Evolutionary conservation across 2,329 filamentous ascomycete species (phyloP).

Genomic region (Bipolaris bicolor): DNA sequence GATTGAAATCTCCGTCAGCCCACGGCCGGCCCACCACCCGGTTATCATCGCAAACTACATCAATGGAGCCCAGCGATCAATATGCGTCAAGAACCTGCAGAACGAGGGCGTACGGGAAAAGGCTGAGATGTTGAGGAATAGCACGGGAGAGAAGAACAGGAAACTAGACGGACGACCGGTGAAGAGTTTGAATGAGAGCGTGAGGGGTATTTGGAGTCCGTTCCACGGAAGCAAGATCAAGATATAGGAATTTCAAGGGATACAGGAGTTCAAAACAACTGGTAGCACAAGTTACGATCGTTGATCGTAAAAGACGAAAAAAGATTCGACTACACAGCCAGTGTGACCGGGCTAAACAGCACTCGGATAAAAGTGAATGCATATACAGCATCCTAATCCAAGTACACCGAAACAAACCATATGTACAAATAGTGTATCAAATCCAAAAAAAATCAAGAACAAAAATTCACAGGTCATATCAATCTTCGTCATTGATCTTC

Average conservation of each 20-base stretch:
- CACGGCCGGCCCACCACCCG: slow-evolving; percentile 87
- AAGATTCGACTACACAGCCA: background rate
- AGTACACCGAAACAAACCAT: slow-evolving; percentile 18
- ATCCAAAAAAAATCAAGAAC: background rate
- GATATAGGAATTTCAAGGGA: slow-evolving; percentile 26
- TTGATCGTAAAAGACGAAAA: background rate
- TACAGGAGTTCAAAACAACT: too few relatives aligned
- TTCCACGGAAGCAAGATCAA: slow-evolving; percentile 61
- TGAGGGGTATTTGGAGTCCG: slow-evolving; percentile 69
- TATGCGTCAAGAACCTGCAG: slow-evolving; percentile 88
- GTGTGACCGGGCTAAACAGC: background rate
- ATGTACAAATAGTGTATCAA: slow-evolving; percentile 32
- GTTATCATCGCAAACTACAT: slow-evolving; percentile 90
- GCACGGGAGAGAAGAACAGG: slow-evolving; percentile 75
- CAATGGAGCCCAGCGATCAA: slow-evolving; percentile 82
- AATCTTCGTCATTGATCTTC: background rate
- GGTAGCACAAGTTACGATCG: background rate
- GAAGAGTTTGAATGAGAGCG: slow-evolving; percentile 66
- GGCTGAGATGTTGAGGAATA: slow-evolving; percentile 72
- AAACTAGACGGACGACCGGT: slow-evolving; percentile 62
- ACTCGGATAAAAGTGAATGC: background rate
- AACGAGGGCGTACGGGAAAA: slow-evolving; percentile 82
- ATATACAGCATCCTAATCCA: background rate
- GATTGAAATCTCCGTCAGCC: slow-evolving; percentile 90
- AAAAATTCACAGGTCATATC: background rate